Base-by-base conservation (phyloP, 768 basidiomycete species). In the Collybiopsis confluens region DNA sequence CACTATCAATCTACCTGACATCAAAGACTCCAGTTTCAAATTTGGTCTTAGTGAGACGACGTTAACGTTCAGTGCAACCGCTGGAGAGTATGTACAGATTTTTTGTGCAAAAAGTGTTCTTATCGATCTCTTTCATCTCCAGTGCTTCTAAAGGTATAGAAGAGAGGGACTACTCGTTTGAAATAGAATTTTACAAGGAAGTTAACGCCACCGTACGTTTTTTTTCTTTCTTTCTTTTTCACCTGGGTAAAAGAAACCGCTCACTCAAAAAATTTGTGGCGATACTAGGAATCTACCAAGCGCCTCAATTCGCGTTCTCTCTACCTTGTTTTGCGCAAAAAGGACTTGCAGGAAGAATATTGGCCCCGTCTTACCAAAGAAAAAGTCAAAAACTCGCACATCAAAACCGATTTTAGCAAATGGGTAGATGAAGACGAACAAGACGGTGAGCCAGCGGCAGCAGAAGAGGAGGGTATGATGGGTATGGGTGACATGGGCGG, bases 391-490 rank as follows among this genome's bases (percentile, higher is more conserved):
- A 83, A 78, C 47, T 74, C 84, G 54, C 95, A 82, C 72, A 73
- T 98, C 70, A 98, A 97, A 80, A 97, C 93, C 42, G 92, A 98
- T 70, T 98, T 98, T 68, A 76, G 76, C 59, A 96, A 90, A 74
- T 98, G 94, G 94, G 88, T 89, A 38, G 95, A 98, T 64, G 95
- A 98, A 73, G 96, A 98, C 65, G 95, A 98, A 67, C 96, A 98
- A 72, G 88, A 90, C 37, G 88, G 77, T 47, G 79, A 70, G 21
- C 60, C 68, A 1, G 64, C 58, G 8, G 66, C 70, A 2, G 77
- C 75, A 9, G 81, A 77, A 0, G 83, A 85, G 13, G 50, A 52
- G 15, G 50, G 26, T 9, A 49, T 49, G 47, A 35, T 30, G 2
- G 73, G 71, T 15, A 70, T 74, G 52, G 74, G 73, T 49, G 74